phyloP scores from a whole-genome alignment of 371 early-diverging fungal genomes.

The Haplosporangium sp. region DNA sequence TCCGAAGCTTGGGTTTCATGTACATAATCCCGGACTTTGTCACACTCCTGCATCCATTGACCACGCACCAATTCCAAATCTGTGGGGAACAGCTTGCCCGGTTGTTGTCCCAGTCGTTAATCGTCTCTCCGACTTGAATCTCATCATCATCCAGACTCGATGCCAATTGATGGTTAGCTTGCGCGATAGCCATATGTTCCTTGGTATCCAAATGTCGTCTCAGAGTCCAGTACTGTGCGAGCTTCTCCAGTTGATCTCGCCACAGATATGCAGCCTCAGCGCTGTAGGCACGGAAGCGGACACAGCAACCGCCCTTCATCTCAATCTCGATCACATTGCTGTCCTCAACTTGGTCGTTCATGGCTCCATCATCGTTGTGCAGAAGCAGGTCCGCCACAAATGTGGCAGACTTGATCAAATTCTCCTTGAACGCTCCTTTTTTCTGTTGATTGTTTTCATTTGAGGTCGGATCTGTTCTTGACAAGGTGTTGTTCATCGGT shows the following conservation, averaged over 20 bases:
- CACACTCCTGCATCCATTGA: constrained; percentile 56
- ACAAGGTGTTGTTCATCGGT: constrained; percentile 11
- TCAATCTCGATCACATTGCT: constrained; percentile 51
- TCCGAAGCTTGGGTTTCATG: constrained; percentile 59
- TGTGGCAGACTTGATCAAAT: constrained; percentile 23
- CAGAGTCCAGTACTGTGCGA: constrained; percentile 65
- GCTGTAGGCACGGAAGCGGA: constrained; percentile 56
- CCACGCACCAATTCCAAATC: constrained; percentile 67
- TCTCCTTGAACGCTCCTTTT: constrained; percentile 12
- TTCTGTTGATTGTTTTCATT: neutral
- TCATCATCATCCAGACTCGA: constrained; percentile 51
- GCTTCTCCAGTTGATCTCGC: constrained; percentile 59
- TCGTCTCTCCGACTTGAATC: constrained; percentile 26
- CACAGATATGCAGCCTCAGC: constrained; percentile 63
- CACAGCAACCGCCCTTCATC: constrained; percentile 34
- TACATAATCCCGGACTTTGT: constrained; percentile 68
- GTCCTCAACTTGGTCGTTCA: constrained; percentile 15
- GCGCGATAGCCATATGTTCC: constrained; percentile 46
- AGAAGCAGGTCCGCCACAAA: constrained; percentile 28
- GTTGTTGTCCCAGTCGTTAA: constrained; percentile 50
- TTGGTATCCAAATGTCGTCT: constrained; percentile 59
- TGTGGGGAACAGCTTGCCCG: constrained; percentile 56
- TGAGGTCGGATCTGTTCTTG: neutral
- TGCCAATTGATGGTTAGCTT: constrained; percentile 33
- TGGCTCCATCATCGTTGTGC: constrained; percentile 23